phyloP scores from a whole-genome alignment of 768 basidiomycete species.

The Boletus rufocinnamomeus region DNA sequence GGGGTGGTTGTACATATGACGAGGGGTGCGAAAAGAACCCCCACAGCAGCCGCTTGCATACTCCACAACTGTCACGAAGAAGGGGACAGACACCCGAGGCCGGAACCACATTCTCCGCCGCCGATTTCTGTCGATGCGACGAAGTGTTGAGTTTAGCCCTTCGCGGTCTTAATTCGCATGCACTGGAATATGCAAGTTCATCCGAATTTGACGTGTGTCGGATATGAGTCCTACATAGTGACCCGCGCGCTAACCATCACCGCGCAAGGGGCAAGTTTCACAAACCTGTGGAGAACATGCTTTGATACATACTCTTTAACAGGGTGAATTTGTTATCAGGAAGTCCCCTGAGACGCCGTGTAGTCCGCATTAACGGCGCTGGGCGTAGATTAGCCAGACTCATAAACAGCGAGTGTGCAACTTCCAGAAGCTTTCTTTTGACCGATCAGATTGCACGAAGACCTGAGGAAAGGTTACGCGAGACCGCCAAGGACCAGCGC shows the following conservation, averaged over 20 bases:
- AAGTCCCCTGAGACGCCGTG: background rate
- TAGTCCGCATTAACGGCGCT: constrained; percentile 5
- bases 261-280: no score
- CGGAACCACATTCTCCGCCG: background rate
- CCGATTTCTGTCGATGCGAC: background rate
- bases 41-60: background rate
- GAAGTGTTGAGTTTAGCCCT: background rate
- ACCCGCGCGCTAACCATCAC: background rate
- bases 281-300: background rate
- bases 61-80: background rate
- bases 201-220: background rate
- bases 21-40: no score
- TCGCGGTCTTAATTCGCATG: background rate
- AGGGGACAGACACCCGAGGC: background rate
- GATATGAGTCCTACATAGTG: background rate
- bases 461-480: background rate
- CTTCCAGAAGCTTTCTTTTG: background rate
- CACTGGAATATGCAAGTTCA: background rate
- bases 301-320: background rate
- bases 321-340: background rate
- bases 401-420: background rate
- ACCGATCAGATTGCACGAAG: background rate
- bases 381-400: background rate
- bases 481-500: background rate
- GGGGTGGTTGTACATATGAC: no score